phyloP scores from a whole-genome alignment of 2,329 filamentous ascomycete genomes.

The Arthrobotrys pseudoclavata region DNA sequence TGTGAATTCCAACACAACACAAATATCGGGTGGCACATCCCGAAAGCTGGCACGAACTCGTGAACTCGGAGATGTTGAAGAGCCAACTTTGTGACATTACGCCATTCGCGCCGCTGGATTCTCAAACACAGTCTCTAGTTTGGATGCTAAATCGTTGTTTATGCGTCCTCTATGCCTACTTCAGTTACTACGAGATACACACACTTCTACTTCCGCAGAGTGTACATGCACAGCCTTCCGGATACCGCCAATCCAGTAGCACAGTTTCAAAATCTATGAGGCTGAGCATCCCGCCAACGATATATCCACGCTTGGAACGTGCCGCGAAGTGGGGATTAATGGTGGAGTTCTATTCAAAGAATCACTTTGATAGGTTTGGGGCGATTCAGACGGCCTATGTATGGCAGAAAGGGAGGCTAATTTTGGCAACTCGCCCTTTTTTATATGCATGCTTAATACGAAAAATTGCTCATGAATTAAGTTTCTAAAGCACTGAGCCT shows the following conservation, averaged over 20 bases:
- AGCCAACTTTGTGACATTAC: background rate
- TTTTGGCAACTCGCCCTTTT: conserved; percentile 18
- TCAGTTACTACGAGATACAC: conserved; percentile 14
- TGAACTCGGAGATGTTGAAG: conserved; percentile 38
- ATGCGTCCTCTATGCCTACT: conserved; percentile 1
- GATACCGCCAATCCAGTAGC: conserved; percentile 24
- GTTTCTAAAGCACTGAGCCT: background rate
- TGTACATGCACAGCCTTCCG: conserved; percentile 49
- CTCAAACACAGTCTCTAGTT: background rate
- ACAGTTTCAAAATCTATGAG: conserved; percentile 38
- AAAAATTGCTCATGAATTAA: conserved; percentile 4
- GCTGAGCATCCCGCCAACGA: conserved; percentile 38
- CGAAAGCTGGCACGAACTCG: conserved; percentile 33
- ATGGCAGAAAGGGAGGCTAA: conserved; percentile 4
- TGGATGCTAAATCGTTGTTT: conserved; percentile 8
- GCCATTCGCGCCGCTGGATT: background rate
- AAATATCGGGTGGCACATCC: conserved; percentile 33
- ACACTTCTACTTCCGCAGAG: conserved; percentile 1
- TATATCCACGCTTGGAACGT: conserved; percentile 4
- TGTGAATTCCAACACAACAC: conserved; percentile 55
- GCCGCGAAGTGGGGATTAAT: conserved; percentile 14
- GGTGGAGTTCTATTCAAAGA: conserved; percentile 6
- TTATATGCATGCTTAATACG: background rate
- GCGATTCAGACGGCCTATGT: background rate
- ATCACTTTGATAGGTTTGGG: background rate